Conservation (phyloP, 2,329 filamentous ascomycete species). For the Xylaria hypoxylon region DNA sequence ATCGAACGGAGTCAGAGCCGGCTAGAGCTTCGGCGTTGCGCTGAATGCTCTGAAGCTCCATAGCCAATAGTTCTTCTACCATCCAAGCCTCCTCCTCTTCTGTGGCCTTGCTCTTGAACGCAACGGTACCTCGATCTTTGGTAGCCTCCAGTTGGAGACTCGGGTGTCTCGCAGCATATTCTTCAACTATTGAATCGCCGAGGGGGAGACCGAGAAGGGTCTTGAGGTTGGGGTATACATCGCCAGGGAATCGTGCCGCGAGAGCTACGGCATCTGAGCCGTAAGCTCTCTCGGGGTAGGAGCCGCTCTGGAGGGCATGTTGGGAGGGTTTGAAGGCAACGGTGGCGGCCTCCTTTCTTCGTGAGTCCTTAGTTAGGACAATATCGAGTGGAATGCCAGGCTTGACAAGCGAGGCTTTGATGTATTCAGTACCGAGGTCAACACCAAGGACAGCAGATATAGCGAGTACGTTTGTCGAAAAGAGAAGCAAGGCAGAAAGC, state of each 20-base stretch:
- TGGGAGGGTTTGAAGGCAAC: slow-evolving; percentile 92
- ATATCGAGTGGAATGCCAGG: slow-evolving; percentile 97
- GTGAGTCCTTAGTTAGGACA: slow-evolving; percentile 96
- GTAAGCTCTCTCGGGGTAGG: slow-evolving; percentile 89
- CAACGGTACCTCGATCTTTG: slow-evolving; percentile 73
- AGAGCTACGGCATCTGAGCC: slow-evolving; percentile 92
- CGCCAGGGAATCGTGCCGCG: slow-evolving; percentile 86
- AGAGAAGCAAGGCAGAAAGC: slow-evolving; percentile 56
- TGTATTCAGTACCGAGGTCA: slow-evolving; percentile 95
- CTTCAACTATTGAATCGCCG: slow-evolving; percentile 70
- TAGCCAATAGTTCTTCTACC: slow-evolving; percentile 93
- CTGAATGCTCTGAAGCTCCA: slow-evolving; percentile 93
- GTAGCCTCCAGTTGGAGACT: slow-evolving; percentile 75
- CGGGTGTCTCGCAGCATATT: slow-evolving; percentile 82
- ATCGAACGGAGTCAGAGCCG: slow-evolving; percentile 80
- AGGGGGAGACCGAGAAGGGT: slow-evolving; percentile 81
- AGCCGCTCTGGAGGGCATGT: slow-evolving; percentile 69
- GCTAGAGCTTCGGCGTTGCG: slow-evolving; percentile 88
- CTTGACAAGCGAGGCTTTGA: slow-evolving; percentile 96
- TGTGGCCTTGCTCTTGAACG: slow-evolving; percentile 79
- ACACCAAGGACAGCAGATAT: slow-evolving; percentile 85
- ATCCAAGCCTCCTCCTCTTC: slow-evolving; percentile 74
- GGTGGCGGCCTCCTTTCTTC: slow-evolving; percentile 92
- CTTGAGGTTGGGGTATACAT: slow-evolving; percentile 96
- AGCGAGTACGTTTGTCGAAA: slow-evolving; percentile 63